phyloP scores from a whole-genome alignment of 768 basidiomycete genomes.

The Podaxis sp. region DNA sequence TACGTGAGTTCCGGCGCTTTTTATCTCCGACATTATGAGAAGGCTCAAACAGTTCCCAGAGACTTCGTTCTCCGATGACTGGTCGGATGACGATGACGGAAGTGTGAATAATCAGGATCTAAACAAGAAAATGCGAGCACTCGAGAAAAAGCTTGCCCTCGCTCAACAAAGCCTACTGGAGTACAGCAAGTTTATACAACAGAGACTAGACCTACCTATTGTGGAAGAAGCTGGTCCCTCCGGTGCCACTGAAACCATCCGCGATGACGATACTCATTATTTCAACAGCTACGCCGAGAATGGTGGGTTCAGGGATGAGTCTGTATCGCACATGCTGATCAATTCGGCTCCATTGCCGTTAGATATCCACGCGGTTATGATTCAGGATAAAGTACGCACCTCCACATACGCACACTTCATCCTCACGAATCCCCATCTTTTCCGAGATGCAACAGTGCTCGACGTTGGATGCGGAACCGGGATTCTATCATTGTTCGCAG shows the following conservation, averaged over 20 bases:
- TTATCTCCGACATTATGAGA: background rate
- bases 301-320: conserved; percentile 41
- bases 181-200: conserved; percentile 53
- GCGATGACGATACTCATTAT: conserved; percentile 93
- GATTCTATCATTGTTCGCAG: conserved; percentile 87
- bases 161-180: conserved; percentile 59
- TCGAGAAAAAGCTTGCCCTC: conserved; percentile 59
- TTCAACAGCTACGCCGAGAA: conserved; percentile 88
- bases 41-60: conserved; percentile 36
- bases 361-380: conserved; percentile 98
- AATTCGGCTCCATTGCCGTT: conserved; percentile 1
- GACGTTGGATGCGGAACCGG: conserved; percentile 98
- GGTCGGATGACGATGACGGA: conserved; percentile 76
- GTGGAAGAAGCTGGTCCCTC: conserved; percentile 36
- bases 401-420: conserved; percentile 92
- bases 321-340: background rate
- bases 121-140: conserved; percentile 42
- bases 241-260: conserved; percentile 24
- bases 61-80: conserved; percentile 53
- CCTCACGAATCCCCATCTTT: conserved; percentile 72
- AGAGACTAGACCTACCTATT: conserved; percentile 43
- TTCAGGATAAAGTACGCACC: conserved; percentile 91
- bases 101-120: conserved; percentile 28
- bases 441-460: conserved; percentile 82
- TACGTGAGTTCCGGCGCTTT: conserved; percentile 55